Evolutionary conservation across 139 green algal genomes (phyloP), one percentile per base, ranked within the genome.

Genomic region (Micractinium conductrix): DNA sequence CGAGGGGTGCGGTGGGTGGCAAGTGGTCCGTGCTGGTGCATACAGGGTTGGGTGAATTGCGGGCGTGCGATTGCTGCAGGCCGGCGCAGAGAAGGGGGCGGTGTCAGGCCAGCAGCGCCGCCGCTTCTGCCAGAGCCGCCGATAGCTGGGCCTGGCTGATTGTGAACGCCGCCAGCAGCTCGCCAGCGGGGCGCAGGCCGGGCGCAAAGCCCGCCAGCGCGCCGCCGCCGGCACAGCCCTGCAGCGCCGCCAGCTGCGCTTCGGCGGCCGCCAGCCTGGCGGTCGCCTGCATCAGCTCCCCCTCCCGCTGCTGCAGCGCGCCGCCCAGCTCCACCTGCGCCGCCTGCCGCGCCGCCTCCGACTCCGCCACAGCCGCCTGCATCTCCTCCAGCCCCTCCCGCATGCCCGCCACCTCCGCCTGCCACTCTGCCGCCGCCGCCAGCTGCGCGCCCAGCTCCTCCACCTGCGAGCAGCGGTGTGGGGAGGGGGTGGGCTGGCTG

Each of bases 231-330:
- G n/a, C 30, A 8, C 43, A 33, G 2, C 22, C 63, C 42, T 53
- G 43, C 62, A 62, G 30, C 17, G 79, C 63, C 43, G 19, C 43
- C 79, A 84, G 63, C 79, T 84, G 76, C 38, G 76, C 76, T 40
- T 82, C 76, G 10, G 76, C 58, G 0, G 38, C 76, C 28, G 76
- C 76, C 76, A 82, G 76, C 17, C 76, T 35, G 40, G 76, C 76
- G 12, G 76, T 73, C 0, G 76, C 58, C 33, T n/a, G 58, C 76
- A 82, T 45, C 3, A 82, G 76, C 38, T 82, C 38, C 58, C 8
- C n/a, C 40, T 82, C 76, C 16, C 76, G 53, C 28, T 73, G 55
- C 58, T 30, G 55, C 58, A 82, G 58, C 76, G 42, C 40, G 38
- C 24, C 55, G 7, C 19, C 55, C 30, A 71, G 62, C 38, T 82